Evolutionary conservation across 2,329 filamentous ascomycete species (phyloP).

Genomic region (Epichloe elymi): DNA sequence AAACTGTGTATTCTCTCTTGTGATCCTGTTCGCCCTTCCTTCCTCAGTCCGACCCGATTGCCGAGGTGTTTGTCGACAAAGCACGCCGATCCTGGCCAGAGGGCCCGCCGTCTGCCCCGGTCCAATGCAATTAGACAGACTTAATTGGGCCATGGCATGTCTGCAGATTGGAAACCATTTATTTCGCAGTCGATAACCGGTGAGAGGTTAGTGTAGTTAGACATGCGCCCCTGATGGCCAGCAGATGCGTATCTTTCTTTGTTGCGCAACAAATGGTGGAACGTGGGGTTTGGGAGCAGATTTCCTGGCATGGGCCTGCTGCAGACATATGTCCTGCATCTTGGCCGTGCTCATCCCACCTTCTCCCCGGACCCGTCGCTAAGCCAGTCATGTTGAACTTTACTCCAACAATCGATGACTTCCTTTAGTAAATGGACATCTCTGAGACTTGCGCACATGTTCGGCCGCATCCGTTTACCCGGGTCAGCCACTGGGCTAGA

Average conservation of each 20-base stretch:
- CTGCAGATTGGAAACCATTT: background rate
- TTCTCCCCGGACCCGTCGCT: background rate
- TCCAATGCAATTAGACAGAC: background rate
- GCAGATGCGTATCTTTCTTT: background rate
- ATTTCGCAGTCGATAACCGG: background rate
- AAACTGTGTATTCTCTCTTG: background rate
- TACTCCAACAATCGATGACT: background rate
- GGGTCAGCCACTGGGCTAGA: too few species aligned
- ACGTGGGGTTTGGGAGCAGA: background rate
- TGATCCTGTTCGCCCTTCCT: background rate
- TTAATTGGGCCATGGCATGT: background rate
- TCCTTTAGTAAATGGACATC: too few species aligned
- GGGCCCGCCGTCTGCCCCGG: background rate
- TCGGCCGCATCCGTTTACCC: too few species aligned
- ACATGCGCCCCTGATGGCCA: background rate
- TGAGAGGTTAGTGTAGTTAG: background rate
- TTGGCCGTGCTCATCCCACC: background rate
- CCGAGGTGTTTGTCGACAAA: conserved; percentile 2
- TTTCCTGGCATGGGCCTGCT: background rate
- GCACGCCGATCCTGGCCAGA: background rate
- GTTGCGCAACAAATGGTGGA: background rate
- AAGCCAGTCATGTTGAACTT: background rate
- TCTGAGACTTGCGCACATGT: too few species aligned
- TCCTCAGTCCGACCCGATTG: background rate
- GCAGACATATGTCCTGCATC: background rate